Percentiles rank a stretch among this genome's conserved stretches.
phyloP scores from a whole-genome alignment of 2,329 filamentous ascomycete species.

The Fusarium proliferatum region DNA sequence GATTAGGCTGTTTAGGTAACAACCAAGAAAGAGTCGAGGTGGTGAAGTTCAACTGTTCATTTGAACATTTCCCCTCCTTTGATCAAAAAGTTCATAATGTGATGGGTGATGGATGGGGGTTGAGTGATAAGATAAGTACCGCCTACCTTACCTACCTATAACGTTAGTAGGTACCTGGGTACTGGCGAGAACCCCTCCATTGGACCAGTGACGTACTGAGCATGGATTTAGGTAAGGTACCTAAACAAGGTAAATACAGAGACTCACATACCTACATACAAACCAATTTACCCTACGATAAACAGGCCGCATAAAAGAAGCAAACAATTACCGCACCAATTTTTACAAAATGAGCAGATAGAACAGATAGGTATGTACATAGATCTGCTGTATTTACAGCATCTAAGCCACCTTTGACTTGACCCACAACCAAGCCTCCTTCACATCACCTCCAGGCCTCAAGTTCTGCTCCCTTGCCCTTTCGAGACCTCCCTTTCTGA shows the following conservation, averaged over 20 bases:
- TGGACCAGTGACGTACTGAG: slow-evolving; percentile 24
- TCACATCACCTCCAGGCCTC: slow-evolving; percentile 50
- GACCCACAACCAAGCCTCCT: slow-evolving; percentile 28
- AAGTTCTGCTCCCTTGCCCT: slow-evolving; percentile 52
- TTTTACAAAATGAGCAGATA: neutral
- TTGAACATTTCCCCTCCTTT: slow-evolving; percentile 28
- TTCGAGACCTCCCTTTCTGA: slow-evolving; percentile 55
- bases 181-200: slow-evolving; percentile 26
- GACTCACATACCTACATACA: neutral
- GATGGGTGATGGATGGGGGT: neutral
- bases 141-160: too few relatives aligned
- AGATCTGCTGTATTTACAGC: neutral
- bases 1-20: neutral
- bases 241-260: neutral
- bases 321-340: neutral
- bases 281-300: neutral
- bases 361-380: neutral
- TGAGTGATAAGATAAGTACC: slow-evolving; percentile 41
- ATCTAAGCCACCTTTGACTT: slow-evolving; percentile 5
- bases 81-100: slow-evolving; percentile 30
- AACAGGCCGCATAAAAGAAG: neutral
- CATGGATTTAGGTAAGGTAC: neutral
- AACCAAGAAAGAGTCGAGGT: neutral
- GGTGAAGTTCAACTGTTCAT: slow-evolving; percentile 8
- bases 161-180: neutral